Percentiles rank a stretch among this genome's conserved stretches.
phyloP scores from a whole-genome alignment of 257 asterid species.

The Ehretia macrophylla region DNA sequence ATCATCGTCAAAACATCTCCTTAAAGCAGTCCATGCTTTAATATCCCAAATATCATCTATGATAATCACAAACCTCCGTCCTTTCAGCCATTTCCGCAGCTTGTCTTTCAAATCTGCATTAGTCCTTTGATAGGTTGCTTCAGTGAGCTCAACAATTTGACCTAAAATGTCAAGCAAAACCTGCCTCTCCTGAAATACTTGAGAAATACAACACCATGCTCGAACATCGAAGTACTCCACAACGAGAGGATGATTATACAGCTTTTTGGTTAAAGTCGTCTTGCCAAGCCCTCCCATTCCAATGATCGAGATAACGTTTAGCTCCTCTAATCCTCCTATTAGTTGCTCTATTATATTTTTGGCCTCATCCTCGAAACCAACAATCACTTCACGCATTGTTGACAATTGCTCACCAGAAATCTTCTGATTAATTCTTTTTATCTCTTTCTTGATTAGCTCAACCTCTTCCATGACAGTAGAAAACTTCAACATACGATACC shows the following conservation, averaged over 20 bases:
- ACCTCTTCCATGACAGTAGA: slow-evolving; percentile 7
- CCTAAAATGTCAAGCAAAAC: background rate
- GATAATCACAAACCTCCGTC: background rate
- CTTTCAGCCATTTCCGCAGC: background rate
- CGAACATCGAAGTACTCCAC: background rate
- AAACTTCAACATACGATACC: background rate
- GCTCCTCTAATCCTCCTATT: background rate
- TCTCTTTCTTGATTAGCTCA: background rate
- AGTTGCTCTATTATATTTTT: background rate
- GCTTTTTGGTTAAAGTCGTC: background rate
- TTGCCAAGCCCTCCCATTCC: slow-evolving; percentile 11
- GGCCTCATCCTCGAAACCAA: slow-evolving; percentile 7
- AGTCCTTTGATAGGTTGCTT: background rate
- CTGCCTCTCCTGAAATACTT: background rate
- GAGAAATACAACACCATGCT: background rate
- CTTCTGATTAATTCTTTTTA: background rate
- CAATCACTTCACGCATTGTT: background rate
- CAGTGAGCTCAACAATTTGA: background rate
- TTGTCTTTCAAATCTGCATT: background rate
- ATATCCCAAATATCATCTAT: background rate
- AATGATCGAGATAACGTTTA: background rate
- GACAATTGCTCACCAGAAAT: background rate
- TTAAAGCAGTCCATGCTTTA: background rate
- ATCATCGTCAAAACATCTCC: background rate
- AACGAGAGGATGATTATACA: background rate